A percentile compares a stretch with the other conserved stretches of the same genome.
These are phyloP conservation scores for Daedalea quercina DNA, from an alignment of 768 basidiomycete genomes.

Conservation along the genomic window DNA sequence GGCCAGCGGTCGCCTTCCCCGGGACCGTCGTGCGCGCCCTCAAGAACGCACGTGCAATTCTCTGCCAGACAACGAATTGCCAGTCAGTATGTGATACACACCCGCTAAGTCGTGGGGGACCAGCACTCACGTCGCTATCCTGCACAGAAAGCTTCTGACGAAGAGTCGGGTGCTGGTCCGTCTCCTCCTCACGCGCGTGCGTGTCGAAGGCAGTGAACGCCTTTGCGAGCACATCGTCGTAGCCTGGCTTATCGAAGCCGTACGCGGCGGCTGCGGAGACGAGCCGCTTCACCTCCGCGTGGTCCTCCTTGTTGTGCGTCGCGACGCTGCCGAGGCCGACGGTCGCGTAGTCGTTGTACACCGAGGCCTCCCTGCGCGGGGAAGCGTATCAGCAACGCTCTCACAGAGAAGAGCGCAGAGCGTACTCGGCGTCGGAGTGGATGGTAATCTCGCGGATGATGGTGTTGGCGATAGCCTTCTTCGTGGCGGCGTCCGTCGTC, in stretches of 20 bases:
- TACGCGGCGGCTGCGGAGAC: constrained; percentile 13
- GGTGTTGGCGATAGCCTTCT: constrained; percentile 13
- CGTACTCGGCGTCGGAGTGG: constrained; percentile 14
- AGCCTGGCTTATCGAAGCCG: constrained; percentile 4
- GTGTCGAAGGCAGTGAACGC: constrained; percentile 15
- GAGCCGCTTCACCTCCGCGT: constrained; percentile 14
- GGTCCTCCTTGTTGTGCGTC: constrained; percentile 18
- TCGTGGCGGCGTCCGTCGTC: constrained; percentile 4
- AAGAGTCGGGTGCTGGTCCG: constrained; percentile 13
- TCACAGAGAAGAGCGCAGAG: no score
- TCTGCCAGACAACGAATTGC: no score
- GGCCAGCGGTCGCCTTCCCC: background rate
- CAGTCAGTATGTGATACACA: no score
- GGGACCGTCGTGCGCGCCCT: constrained; percentile 16
- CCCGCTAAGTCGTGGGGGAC: no score
- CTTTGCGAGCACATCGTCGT: constrained; percentile 11
- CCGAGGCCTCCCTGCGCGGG: constrained; percentile 14
- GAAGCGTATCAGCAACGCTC: no score
- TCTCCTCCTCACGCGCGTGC: constrained; percentile 20
- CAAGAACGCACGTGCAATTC: constrained; percentile 14
- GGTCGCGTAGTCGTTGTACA: constrained; percentile 14
- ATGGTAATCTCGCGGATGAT: constrained; percentile 15
- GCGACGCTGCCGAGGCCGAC: constrained; percentile 13
- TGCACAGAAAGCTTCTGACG: constrained; percentile 8
- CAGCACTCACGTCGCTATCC: constrained; percentile 17